phyloP scores from a whole-genome alignment of 1,284 basidiomycete species.

The Wallemia ichthyophaga region DNA sequence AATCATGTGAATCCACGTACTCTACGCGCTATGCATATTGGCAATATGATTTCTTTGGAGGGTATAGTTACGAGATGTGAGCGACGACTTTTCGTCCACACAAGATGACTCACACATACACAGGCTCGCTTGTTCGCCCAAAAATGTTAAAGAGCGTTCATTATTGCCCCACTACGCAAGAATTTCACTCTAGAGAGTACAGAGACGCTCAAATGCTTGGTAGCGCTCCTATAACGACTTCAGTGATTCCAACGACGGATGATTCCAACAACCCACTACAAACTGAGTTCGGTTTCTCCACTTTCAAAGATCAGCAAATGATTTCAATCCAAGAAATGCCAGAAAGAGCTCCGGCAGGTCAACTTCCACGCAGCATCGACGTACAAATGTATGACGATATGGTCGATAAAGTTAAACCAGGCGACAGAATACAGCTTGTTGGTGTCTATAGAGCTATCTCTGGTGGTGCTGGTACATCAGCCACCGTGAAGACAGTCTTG shows the following conservation, averaged over 20 bases:
- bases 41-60: slow-evolving; percentile 87
- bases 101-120: background rate
- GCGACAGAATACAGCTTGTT: slow-evolving; percentile 87
- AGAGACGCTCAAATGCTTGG: slow-evolving; percentile 50
- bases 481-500: slow-evolving; percentile 41
- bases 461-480: slow-evolving; percentile 42
- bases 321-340: slow-evolving; percentile 99
- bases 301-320: slow-evolving; percentile 86
- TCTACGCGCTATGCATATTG: slow-evolving; percentile 57
- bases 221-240: slow-evolving; percentile 61
- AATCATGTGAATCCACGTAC: slow-evolving; percentile 91
- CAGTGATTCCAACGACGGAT: slow-evolving; percentile 72
- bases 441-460: slow-evolving; percentile 84
- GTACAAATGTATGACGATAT: slow-evolving; percentile 89
- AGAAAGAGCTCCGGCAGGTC: slow-evolving; percentile 85
- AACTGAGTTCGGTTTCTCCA: slow-evolving; percentile 75
- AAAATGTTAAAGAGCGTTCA: slow-evolving; percentile 95
- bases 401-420: slow-evolving; percentile 90
- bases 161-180: slow-evolving; percentile 57
- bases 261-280: slow-evolving; percentile 60
- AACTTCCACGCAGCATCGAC: slow-evolving; percentile 80
- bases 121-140: slow-evolving; percentile 70
- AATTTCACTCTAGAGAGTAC: slow-evolving; percentile 69
- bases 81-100: slow-evolving; percentile 5
- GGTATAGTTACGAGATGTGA: slow-evolving; percentile 86